Evolutionary conservation across 176 grass and related monocot genomes (phyloP), one percentile per base, ranked within the genome.

Genomic region (Phoenix roebelenii): DNA sequence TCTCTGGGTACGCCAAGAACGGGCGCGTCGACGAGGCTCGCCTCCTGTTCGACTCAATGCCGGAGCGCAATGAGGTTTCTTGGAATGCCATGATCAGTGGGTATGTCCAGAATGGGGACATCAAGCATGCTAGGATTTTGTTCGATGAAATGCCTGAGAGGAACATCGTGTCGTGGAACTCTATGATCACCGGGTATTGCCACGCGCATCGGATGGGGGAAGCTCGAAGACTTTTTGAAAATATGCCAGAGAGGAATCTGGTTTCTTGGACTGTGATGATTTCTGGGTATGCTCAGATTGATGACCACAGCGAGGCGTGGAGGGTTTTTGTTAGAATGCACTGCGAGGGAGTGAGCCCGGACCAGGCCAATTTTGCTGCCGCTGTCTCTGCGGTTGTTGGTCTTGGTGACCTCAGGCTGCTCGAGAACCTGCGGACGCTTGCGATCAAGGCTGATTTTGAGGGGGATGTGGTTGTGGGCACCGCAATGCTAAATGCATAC

Each of bases 151-250:
- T 89, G 77, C 77, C 77, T 0, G 48, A 68, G 49, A 84, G 24
- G 49, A 74, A 81, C n/a, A 57, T 72, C 15, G 39, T 62, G 4
- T 89, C 81, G 0, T 85, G 86, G 86, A 89, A 89, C 63, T 77
- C 86, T 2, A 78, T 89, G 77, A 69, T 89, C 19, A 85, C 86
- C 6, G 86, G 86, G 57, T 89, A 89, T 9, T 89, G 77, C 74
- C 77, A 81, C 23, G 66, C 50, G 35, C 77, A 25, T 24, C 74
- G 54, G 74, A 85, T 85, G 86, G 54, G 50, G 10, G 74, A 72
- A 39, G 81, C 86, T 2, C 53, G 15, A 20, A 60, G 49, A 5
- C 55, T 85, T 49, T 89, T 89, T 57, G 65, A 81, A 7, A 32
- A 35, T 12, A 89, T 81, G 81, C 74, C 62, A 3, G 71, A 76